phyloP scores from a whole-genome alignment of 805 yeast species.

The Candida dajiaensis region DNA sequence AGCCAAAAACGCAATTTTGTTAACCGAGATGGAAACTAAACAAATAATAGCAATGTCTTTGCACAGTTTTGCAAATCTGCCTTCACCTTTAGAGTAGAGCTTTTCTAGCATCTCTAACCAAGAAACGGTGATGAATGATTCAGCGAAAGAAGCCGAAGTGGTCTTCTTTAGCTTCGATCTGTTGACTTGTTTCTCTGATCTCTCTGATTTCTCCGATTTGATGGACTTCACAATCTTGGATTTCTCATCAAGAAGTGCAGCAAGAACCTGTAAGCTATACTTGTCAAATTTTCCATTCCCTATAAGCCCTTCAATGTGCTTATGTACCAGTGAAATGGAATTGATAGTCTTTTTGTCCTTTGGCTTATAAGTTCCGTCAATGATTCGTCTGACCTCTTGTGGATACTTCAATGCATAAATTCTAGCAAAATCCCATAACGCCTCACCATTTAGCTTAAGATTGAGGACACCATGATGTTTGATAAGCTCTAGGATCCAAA shows the following conservation, averaged over 20 bases:
- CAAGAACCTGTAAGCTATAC: constrained; percentile 14
- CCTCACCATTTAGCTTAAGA: constrained; percentile 51
- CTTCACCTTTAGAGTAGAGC: constrained; percentile 86
- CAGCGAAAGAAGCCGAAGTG: constrained; percentile 35
- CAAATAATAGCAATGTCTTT: constrained; percentile 49
- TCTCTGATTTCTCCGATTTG: background rate
- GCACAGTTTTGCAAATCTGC: constrained; percentile 44
- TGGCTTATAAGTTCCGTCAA: constrained; percentile 42
- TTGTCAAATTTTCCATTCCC: constrained; percentile 21
- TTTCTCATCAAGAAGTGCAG: constrained; percentile 9
- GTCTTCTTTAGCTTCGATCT: background rate
- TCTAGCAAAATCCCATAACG: constrained; percentile 59
- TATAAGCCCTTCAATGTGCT: constrained; percentile 41
- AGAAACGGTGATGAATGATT: constrained; percentile 42
- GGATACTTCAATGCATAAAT: constrained; percentile 44
- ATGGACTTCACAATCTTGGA: background rate
- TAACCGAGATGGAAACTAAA: constrained; percentile 25
- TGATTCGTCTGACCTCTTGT: constrained; percentile 40
- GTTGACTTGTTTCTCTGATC: background rate
- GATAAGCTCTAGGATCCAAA: constrained; percentile 39
- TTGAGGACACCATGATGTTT: constrained; percentile 48
- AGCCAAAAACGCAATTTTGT: constrained; percentile 29
- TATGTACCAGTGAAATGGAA: constrained; percentile 41
- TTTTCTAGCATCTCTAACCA: constrained; percentile 61
- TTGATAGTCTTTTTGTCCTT: constrained; percentile 26